Evolutionary conservation across 1,284 basidiomycete genomes (phyloP).

Genomic region (Mycosarcoma maydis): DNA sequence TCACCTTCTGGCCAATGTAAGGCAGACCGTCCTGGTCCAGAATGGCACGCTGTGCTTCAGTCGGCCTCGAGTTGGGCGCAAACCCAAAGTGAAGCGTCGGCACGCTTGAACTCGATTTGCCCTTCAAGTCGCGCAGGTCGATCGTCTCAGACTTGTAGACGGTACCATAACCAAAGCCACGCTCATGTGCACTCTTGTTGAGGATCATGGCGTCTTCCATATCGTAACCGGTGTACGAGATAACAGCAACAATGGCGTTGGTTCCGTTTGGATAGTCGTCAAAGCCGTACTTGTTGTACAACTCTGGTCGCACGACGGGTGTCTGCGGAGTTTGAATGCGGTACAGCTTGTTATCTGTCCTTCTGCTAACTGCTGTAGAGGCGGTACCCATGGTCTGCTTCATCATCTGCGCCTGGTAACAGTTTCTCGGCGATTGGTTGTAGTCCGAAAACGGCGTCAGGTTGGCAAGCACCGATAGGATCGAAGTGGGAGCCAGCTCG

Average conservation of each 20-base stretch:
- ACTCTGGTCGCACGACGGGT: slow-evolving; percentile 88
- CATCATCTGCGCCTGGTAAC: slow-evolving; percentile 88
- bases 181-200: slow-evolving; percentile 98
- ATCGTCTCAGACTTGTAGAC: slow-evolving; percentile 95
- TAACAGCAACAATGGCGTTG: slow-evolving; percentile 97
- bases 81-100: slow-evolving; percentile 78
- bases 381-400: slow-evolving; percentile 99
- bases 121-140: slow-evolving; percentile 80
- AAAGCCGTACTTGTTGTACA: slow-evolving; percentile 98
- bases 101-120: slow-evolving; percentile 68
- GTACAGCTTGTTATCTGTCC: slow-evolving; percentile 99
- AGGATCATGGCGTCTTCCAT: slow-evolving; percentile 99
- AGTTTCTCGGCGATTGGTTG: slow-evolving; percentile 78
- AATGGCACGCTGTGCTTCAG: slow-evolving; percentile 69
- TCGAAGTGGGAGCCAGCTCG: slow-evolving; percentile 93
- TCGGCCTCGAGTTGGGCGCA: slow-evolving; percentile 69
- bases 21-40: slow-evolving; percentile 89
- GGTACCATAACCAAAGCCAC: slow-evolving; percentile 95
- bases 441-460: slow-evolving; percentile 84
- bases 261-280: slow-evolving; percentile 98
- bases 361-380: slow-evolving; percentile 84
- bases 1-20: slow-evolving; percentile 77
- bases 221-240: slow-evolving; percentile 99
- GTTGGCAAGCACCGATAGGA: slow-evolving; percentile 80
- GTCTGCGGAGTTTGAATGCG: slow-evolving; percentile 94